Evolutionary conservation across 108 stramenopile genomes (phyloP).

Genomic region (Nitzschia sp.): DNA sequence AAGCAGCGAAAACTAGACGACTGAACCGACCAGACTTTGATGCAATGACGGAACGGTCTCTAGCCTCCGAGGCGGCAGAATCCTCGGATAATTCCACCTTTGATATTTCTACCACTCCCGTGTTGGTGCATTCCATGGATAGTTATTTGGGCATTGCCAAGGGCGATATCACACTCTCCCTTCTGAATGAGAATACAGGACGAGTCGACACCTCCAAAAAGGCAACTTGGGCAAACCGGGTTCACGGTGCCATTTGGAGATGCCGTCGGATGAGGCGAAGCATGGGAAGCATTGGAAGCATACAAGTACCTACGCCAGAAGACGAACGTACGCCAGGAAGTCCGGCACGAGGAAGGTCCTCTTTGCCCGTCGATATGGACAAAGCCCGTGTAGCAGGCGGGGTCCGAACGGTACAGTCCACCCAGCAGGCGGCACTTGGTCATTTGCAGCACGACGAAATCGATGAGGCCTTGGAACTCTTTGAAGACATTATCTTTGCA

Average conservation of each 20-base stretch:
- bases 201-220: slow-evolving; percentile 22
- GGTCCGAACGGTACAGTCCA: slow-evolving; percentile 14
- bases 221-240: slow-evolving; percentile 34
- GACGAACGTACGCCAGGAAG: background rate
- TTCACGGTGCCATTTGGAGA: slow-evolving; percentile 44
- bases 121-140: slow-evolving; percentile 37
- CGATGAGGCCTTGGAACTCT: slow-evolving; percentile 38
- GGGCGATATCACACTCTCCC: slow-evolving; percentile 51
- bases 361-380: slow-evolving; percentile 34
- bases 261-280: slow-evolving; percentile 32
- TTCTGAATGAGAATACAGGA: slow-evolving; percentile 35
- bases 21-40: background rate
- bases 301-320: background rate
- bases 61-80: background rate
- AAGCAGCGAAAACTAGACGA: background rate
- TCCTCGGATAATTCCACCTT: background rate
- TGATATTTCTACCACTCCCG: slow-evolving; percentile 14
- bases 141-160: slow-evolving; percentile 46
- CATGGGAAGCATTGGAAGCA: slow-evolving; percentile 19
- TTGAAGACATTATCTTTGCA: slow-evolving; percentile 43
- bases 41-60: background rate
- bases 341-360: slow-evolving; percentile 10
- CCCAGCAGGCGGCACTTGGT: slow-evolving; percentile 31
- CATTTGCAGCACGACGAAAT: slow-evolving; percentile 50
- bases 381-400: slow-evolving; percentile 28